phyloP scores from a whole-genome alignment of 2,329 filamentous ascomycete species.

The Venturia aucupariae region DNA sequence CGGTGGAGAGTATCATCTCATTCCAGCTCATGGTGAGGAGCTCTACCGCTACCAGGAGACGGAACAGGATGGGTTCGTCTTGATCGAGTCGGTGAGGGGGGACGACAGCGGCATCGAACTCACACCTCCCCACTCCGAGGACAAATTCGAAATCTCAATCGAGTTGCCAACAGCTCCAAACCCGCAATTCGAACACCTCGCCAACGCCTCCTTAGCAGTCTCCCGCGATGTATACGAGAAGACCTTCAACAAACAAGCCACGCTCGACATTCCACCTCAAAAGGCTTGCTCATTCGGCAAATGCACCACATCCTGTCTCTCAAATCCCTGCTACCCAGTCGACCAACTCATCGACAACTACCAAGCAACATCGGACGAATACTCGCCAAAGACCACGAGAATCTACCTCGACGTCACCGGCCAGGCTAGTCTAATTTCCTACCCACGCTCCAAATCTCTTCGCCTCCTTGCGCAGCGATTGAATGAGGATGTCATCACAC shows the following conservation, averaged over 20 bases:
- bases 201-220: background rate
- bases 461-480: background rate
- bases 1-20: background rate
- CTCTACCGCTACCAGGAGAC: background rate
- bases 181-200: background rate
- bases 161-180: background rate
- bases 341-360: background rate
- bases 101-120: background rate
- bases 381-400: background rate
- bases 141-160: background rate
- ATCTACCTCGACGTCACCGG: background rate
- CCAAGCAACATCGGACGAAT: background rate
- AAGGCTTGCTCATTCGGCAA: background rate
- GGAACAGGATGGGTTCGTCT: background rate
- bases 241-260: background rate
- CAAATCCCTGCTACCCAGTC: background rate
- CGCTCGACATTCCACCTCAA: background rate
- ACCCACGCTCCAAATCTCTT: background rate
- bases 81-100: no score
- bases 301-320: background rate
- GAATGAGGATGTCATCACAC: background rate
- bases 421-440: background rate
- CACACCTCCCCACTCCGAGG: background rate
- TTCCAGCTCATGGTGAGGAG: background rate
- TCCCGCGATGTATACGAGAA: background rate